A percentile compares a stretch with the other conserved stretches of the same genome.
Conservation (phyloP, 2,329 filamentous ascomycete genomes). For the Cladophialophora exuberans region DNA sequence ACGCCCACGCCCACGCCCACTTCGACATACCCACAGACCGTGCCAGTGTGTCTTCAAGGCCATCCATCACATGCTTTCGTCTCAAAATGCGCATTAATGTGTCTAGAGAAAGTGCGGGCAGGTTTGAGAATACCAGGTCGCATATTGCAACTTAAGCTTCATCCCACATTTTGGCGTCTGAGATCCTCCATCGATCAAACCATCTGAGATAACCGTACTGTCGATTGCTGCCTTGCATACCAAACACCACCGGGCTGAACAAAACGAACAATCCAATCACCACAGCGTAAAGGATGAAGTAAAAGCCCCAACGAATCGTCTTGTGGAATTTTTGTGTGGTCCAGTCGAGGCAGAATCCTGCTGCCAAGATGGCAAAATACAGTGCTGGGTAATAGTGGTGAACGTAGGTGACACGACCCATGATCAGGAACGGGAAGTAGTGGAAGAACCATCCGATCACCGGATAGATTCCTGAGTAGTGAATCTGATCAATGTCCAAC, state of each 20-base stretch:
- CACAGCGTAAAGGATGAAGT: constrained; percentile 70
- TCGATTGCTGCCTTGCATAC: constrained; percentile 83
- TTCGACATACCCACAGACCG: constrained; percentile 5
- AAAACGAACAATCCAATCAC: constrained; percentile 80
- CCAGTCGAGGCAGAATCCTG: constrained; percentile 90
- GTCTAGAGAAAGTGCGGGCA: not conserved
- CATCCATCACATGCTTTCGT: constrained; percentile 9
- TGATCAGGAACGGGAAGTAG: constrained; percentile 92
- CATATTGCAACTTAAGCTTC: not conserved
- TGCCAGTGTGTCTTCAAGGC: constrained; percentile 1
- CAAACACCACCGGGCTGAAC: constrained; percentile 94
- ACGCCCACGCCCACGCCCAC: constrained; percentile 6
- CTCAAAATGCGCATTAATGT: constrained; percentile 7
- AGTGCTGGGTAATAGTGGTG: constrained; percentile 99
- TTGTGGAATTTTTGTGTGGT: constrained; percentile 69
- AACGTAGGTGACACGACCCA: constrained; percentile 98
- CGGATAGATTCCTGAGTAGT: constrained; percentile 91
- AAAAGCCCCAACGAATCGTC: constrained; percentile 68
- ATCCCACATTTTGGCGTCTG: constrained; percentile 54
- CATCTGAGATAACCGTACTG: constrained; percentile 93
- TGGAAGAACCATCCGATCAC: constrained; percentile 93
- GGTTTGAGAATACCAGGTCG: not conserved
- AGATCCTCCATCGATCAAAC: constrained; percentile 85
- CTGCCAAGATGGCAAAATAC: constrained; percentile 90
- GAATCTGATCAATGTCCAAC: constrained; percentile 86